Percentiles rank a stretch among this genome's conserved stretches.
These are phyloP conservation scores for Populus tomentosa DNA, from an alignment of 441 rosid genomes.

Conservation along the genomic window DNA sequence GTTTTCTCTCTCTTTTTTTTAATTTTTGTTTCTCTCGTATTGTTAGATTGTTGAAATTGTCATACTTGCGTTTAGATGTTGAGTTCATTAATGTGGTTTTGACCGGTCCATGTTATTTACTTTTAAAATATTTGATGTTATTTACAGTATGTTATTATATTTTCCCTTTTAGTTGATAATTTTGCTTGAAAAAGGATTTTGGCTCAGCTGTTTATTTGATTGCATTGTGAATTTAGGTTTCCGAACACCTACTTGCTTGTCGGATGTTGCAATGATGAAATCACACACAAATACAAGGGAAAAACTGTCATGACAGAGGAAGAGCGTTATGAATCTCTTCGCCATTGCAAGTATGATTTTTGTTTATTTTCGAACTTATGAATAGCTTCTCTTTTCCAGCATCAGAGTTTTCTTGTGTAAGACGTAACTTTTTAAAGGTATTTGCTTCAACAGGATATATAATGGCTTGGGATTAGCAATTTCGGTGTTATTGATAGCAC, in stretches of 20 bases:
- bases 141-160: not conserved
- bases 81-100: not conserved
- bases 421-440: not conserved
- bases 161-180: not conserved
- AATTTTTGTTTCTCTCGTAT: not conserved
- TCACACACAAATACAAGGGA: conserved; percentile 67
- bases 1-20: not conserved
- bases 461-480: not conserved
- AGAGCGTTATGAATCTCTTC: conserved; percentile 76
- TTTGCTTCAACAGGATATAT: not conserved
- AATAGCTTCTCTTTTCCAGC: not conserved
- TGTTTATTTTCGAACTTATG: not conserved
- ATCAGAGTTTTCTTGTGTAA: not conserved
- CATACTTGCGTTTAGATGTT: not conserved
- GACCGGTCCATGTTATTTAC: not conserved
- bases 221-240: conserved; percentile 37
- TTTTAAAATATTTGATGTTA: not conserved
- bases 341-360: conserved; percentile 68
- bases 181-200: not conserved
- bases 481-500: not conserved
- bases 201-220: not conserved
- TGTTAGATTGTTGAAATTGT: not conserved
- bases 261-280: conserved; percentile 75
- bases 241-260: conserved; percentile 69
- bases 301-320: conserved; percentile 73